Evolutionary conservation across 164 flowering plant species (phyloP).

Genomic region (Sedum album): DNA sequence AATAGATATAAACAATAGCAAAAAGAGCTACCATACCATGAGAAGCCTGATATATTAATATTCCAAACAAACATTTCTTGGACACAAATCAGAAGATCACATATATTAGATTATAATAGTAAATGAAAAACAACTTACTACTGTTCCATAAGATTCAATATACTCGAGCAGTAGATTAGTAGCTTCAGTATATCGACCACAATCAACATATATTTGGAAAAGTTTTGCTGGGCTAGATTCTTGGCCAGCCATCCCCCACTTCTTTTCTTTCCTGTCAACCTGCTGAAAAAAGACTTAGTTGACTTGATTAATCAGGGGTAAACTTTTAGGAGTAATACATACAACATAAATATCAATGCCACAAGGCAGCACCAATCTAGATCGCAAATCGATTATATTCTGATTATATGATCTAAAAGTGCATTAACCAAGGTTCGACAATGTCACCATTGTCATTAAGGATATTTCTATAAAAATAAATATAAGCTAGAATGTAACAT

Average conservation of each 20-base stretch:
- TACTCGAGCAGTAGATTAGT: conserved; percentile 71
- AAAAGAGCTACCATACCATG: too few relatives aligned
- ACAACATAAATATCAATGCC: too few relatives aligned
- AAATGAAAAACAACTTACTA: conserved; percentile 35
- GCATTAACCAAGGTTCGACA: background rate
- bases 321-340: too few relatives aligned
- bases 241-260: conserved; percentile 75
- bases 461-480: too few relatives aligned
- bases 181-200: conserved; percentile 77
- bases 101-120: background rate
- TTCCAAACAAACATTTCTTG: too few relatives aligned
- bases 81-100: background rate
- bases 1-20: too few relatives aligned
- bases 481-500: too few relatives aligned
- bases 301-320: too few relatives aligned
- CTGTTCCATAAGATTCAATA: conserved; percentile 51
- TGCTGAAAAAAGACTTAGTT: conserved; percentile 19
- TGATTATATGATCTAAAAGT: background rate
- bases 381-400: too few relatives aligned
- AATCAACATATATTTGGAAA: conserved; percentile 70
- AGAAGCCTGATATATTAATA: background rate
- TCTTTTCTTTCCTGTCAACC: conserved; percentile 42
- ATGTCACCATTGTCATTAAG: too few relatives aligned
- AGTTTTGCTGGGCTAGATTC: conserved; percentile 77
- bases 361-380: too few relatives aligned